phyloP scores from a whole-genome alignment of 2,329 filamentous ascomycete genomes.

The Penicillium sp. region DNA sequence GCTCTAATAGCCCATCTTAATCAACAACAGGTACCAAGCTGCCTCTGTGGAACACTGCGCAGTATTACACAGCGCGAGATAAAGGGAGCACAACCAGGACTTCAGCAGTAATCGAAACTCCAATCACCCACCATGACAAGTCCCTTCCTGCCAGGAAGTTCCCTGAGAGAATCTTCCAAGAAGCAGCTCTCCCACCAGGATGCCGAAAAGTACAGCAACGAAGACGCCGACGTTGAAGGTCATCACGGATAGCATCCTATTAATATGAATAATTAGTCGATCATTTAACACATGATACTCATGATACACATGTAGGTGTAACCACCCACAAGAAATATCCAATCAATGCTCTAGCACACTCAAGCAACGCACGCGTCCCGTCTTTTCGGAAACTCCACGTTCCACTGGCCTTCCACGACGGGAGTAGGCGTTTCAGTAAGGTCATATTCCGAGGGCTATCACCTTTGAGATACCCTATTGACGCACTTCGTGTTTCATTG shows the following conservation, averaged over 20 bases:
- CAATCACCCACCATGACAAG: not conserved
- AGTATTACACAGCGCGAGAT: not conserved
- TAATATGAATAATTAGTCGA: not conserved
- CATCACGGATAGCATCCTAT: constrained; percentile 12
- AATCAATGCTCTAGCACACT: constrained; percentile 3
- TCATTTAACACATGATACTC: not conserved
- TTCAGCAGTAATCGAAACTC: not conserved
- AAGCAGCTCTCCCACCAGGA: constrained; percentile 3
- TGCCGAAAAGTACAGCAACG: not conserved
- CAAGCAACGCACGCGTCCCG: not conserved
- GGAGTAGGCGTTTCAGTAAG: not conserved
- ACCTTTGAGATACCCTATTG: not conserved
- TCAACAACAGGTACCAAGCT: not conserved
- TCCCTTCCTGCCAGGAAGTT: not conserved
- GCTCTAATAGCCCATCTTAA: not conserved
- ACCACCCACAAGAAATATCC: constrained; percentile 10
- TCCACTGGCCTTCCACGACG: constrained; percentile 6
- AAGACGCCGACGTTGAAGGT: constrained; percentile 8
- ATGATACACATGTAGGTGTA: not conserved
- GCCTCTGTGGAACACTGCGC: no score
- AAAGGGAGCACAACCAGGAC: not conserved
- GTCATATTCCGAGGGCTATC: not conserved
- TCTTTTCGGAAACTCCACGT: constrained; percentile 5
- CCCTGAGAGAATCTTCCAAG: constrained; percentile 7
- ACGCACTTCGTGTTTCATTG: not conserved